Percentiles rank a stretch among this genome's conserved stretches.
phyloP scores from a whole-genome alignment of 176 grass and related monocot species.

The Juncus effusus region DNA sequence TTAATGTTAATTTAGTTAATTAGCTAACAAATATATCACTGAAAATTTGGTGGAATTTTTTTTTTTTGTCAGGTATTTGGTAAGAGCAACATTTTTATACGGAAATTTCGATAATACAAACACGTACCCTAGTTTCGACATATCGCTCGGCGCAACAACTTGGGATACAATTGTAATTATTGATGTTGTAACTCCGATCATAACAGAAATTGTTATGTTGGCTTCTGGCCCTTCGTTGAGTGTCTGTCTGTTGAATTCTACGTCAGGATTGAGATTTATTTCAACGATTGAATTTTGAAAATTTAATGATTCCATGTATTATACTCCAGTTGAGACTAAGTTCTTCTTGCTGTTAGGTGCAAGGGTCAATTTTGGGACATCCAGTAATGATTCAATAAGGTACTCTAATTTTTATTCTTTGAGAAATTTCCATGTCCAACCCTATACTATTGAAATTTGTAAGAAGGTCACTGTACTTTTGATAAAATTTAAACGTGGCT shows the following conservation, averaged over 20 bases:
- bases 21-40: no score
- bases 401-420: slow-evolving; percentile 2
- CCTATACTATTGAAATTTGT: not conserved
- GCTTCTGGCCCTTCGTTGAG: slow-evolving; percentile 55
- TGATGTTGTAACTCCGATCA: slow-evolving; percentile 41
- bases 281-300: slow-evolving; percentile 74
- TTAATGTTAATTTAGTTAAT: no score
- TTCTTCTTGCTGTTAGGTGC: slow-evolving; percentile 70
- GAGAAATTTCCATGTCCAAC: not conserved
- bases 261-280: slow-evolving; percentile 67
- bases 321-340: slow-evolving; percentile 50
- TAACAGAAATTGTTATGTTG: slow-evolving; percentile 58
- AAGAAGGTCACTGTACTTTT: not conserved
- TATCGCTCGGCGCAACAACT: slow-evolving; percentile 56
- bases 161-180: slow-evolving; percentile 70
- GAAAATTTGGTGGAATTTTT: no score
- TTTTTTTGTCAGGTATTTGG: slow-evolving; percentile 31
- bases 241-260: slow-evolving; percentile 74
- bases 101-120: slow-evolving; percentile 89
- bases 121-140: slow-evolving; percentile 66
- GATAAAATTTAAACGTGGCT: no score
- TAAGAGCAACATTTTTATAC: slow-evolving; percentile 82
- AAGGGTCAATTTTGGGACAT: slow-evolving; percentile 76
- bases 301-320: slow-evolving; percentile 81
- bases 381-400: slow-evolving; percentile 62